Evolutionary conservation across 1,139 yeast species (phyloP).

Genomic region (Debaryomyces nepalensis): DNA sequence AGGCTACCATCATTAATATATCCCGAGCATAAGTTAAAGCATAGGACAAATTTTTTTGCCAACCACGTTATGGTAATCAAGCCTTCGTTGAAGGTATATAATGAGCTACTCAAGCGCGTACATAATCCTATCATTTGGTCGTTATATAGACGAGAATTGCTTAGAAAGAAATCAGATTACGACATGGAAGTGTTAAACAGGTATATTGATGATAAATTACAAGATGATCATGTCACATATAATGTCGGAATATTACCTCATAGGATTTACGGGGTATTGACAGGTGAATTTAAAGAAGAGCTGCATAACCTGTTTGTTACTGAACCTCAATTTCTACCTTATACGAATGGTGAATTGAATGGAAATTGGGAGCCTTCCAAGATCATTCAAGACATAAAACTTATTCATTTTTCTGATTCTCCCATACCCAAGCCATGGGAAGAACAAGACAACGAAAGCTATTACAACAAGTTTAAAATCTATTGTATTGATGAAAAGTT

Average conservation of each 20-base stretch:
- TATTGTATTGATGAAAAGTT: slow-evolving; percentile 27
- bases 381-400: slow-evolving; percentile 26
- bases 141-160: slow-evolving; percentile 24
- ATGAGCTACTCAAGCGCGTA: slow-evolving; percentile 34
- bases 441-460: slow-evolving; percentile 23
- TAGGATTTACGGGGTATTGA: slow-evolving; percentile 48
- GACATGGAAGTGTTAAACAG: slow-evolving; percentile 58
- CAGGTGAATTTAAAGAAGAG: slow-evolving; percentile 51
- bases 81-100: slow-evolving; percentile 38
- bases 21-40: slow-evolving; percentile 37
- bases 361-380: slow-evolving; percentile 35
- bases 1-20: slow-evolving; percentile 27
- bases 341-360: slow-evolving; percentile 24
- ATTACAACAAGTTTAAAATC: slow-evolving; percentile 33
- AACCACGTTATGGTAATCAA: slow-evolving; percentile 51
- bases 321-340: slow-evolving; percentile 42
- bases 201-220: slow-evolving; percentile 30
- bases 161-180: slow-evolving; percentile 36
- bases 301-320: slow-evolving; percentile 30
- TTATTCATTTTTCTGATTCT: slow-evolving; percentile 49
- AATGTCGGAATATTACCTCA: slow-evolving; percentile 49
- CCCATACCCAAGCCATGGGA: slow-evolving; percentile 57
- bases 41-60: slow-evolving; percentile 39
- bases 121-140: slow-evolving; percentile 40
- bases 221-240: slow-evolving; percentile 23